Percentiles rank a stretch among this genome's conserved stretches.
These are phyloP conservation scores for Favolaschia claudopus DNA, from an alignment of 768 basidiomycete species.

Conservation along the genomic window DNA sequence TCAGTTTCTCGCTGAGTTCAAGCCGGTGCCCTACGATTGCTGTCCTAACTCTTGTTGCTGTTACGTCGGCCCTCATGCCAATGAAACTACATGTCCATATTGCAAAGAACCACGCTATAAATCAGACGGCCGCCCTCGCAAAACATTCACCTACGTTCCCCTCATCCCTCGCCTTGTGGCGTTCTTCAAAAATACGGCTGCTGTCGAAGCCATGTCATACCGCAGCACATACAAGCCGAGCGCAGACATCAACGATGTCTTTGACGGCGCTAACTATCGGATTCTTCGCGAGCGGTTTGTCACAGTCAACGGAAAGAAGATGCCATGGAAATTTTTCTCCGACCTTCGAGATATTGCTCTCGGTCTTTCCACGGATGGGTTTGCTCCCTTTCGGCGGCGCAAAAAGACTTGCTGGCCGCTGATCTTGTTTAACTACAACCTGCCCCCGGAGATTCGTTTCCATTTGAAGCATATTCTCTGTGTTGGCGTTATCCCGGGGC, in stretches of 20 bases:
- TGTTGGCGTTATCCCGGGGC: conserved; percentile 55
- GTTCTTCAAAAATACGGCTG: too few species aligned
- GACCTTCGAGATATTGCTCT: conserved; percentile 50
- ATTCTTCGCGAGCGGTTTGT: conserved; percentile 29
- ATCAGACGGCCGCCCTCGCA: conserved; percentile 28
- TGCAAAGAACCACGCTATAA: conserved; percentile 31
- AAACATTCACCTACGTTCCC: conserved; percentile 45
- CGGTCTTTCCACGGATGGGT: conserved; percentile 52
- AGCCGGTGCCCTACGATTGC: conserved; percentile 38
- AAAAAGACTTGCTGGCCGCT: conserved; percentile 50
- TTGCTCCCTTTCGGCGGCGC: conserved; percentile 44
- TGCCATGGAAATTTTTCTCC: conserved; percentile 44
- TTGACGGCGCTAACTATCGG: conserved; percentile 36
- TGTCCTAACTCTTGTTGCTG: conserved; percentile 32
- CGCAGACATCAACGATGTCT: conserved; percentile 2
- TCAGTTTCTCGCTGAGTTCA: conserved; percentile 40
- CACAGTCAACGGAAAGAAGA: conserved; percentile 29
- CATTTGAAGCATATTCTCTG: conserved; percentile 44
- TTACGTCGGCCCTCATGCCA: conserved; percentile 31
- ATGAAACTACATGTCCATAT: conserved; percentile 36
- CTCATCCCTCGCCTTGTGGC: conserved; percentile 34
- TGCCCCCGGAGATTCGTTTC: conserved; percentile 41
- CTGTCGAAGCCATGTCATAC: conserved; percentile 32
- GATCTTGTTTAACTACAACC: conserved; percentile 48
- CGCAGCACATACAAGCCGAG: conserved; percentile 23